Conservation (phyloP, 108 stramenopile species). For the Skeletonema menzelii region DNA sequence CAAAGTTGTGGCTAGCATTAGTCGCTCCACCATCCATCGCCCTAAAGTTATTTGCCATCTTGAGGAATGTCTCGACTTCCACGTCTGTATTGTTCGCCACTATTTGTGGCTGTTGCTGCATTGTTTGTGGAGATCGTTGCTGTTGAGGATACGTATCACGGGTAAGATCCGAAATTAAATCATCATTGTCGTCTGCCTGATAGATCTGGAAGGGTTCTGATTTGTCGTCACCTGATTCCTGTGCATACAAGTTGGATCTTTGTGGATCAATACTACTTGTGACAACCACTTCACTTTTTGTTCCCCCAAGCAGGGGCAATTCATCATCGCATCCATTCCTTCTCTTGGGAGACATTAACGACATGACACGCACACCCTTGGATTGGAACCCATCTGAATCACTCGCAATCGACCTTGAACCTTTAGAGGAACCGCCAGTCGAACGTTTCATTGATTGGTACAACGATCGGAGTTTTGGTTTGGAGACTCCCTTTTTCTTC, state of each 20-base stretch:
- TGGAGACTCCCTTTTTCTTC: neutral
- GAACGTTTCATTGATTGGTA: neutral
- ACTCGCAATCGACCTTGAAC: neutral
- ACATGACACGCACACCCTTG: neutral
- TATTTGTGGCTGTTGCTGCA: neutral
- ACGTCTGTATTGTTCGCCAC: neutral
- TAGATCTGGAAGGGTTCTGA: neutral
- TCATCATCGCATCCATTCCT: neutral
- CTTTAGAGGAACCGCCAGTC: neutral
- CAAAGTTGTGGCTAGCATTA: neutral
- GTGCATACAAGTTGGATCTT: neutral
- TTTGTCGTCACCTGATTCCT: neutral
- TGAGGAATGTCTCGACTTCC: neutral
- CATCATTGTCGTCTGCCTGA: neutral
- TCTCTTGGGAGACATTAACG: neutral
- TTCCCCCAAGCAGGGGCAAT: neutral
- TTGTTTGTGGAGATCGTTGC: neutral
- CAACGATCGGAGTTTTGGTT: neutral
- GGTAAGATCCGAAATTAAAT: neutral
- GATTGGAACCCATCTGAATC: neutral
- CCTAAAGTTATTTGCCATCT: neutral
- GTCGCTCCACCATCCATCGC: neutral
- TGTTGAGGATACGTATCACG: neutral
- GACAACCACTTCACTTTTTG: neutral
- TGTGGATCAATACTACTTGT: neutral